These are phyloP conservation scores for Thelonectria discophora DNA, from an alignment of 2,329 filamentous ascomycete species.

Conservation along the genomic window DNA sequence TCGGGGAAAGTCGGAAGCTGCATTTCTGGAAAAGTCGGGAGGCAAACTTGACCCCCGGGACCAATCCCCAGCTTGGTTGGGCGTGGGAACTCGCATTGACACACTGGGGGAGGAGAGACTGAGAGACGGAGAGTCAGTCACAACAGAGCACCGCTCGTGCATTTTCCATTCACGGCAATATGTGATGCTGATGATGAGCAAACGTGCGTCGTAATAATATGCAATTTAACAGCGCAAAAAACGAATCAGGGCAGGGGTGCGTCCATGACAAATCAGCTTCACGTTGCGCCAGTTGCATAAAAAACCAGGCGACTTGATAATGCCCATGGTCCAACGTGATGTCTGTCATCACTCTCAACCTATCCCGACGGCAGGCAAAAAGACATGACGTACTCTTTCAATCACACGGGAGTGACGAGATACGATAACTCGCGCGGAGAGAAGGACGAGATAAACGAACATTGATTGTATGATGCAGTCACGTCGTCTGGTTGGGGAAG, in stretches of 20 bases:
- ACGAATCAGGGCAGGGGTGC: conserved; percentile 1
- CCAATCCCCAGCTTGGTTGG: neutral
- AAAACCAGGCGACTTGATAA: neutral
- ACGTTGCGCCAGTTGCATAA: neutral
- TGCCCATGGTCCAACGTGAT: neutral
- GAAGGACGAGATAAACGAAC: neutral
- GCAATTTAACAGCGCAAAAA: neutral
- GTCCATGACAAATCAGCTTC: conserved; percentile 8
- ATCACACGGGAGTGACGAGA: conserved; percentile 6
- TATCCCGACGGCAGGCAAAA: neutral
- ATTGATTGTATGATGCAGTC: too few relatives aligned
- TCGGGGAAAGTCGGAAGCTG: conserved; percentile 41
- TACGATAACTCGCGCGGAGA: neutral
- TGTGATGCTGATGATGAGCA: too few relatives aligned
- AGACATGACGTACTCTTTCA: conserved; percentile 10
- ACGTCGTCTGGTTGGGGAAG: neutral
- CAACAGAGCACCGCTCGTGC: too few relatives aligned
- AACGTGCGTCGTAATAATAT: neutral
- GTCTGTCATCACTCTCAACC: too few relatives aligned
- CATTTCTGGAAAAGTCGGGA: conserved; percentile 33
- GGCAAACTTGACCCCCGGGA: conserved; percentile 16
- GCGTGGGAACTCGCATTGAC: too few relatives aligned
- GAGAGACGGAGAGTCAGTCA: too few relatives aligned
- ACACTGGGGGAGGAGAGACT: too few relatives aligned
- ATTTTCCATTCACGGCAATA: too few relatives aligned